Conservation (phyloP, 2,329 filamentous ascomycete species). For the Boeremia lycopersici region DNA sequence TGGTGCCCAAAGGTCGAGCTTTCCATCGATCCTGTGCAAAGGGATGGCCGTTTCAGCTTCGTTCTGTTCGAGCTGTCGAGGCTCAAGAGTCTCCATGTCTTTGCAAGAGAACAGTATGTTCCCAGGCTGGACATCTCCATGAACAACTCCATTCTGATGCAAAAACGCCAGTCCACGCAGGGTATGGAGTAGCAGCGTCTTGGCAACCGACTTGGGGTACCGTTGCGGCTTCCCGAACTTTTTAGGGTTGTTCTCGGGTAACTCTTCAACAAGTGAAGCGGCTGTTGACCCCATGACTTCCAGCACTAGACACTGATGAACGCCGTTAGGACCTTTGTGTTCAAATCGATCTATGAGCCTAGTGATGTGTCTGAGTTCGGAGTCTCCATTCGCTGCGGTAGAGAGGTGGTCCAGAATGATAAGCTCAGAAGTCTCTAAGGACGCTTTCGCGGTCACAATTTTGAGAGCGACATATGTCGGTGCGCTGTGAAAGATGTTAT, state of each 20-base stretch:
- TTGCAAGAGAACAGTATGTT: neutral
- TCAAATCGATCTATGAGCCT: too few species aligned
- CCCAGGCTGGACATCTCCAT: neutral
- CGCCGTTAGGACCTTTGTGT: neutral
- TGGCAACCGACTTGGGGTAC: neutral
- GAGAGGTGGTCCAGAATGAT: too few species aligned
- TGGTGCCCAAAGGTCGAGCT: neutral
- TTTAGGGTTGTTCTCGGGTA: neutral
- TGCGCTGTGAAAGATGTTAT: too few species aligned
- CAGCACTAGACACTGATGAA: neutral
- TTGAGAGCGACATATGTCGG: too few species aligned
- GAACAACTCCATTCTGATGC: neutral
- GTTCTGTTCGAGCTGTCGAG: neutral
- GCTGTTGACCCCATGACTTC: neutral
- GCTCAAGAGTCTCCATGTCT: neutral
- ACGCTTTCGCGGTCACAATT: too few species aligned
- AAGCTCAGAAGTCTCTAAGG: too few species aligned
- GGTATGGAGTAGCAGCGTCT: neutral
- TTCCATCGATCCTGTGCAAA: neutral
- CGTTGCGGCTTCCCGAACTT: neutral
- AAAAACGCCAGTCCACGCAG: neutral
- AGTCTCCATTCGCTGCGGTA: too few species aligned
- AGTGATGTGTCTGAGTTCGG: too few species aligned
- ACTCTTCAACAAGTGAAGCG: neutral
- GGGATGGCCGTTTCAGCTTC: neutral